Evolutionary conservation across 352 stramenopile genomes (phyloP).

Genomic region (Pythium rishiriense): DNA sequence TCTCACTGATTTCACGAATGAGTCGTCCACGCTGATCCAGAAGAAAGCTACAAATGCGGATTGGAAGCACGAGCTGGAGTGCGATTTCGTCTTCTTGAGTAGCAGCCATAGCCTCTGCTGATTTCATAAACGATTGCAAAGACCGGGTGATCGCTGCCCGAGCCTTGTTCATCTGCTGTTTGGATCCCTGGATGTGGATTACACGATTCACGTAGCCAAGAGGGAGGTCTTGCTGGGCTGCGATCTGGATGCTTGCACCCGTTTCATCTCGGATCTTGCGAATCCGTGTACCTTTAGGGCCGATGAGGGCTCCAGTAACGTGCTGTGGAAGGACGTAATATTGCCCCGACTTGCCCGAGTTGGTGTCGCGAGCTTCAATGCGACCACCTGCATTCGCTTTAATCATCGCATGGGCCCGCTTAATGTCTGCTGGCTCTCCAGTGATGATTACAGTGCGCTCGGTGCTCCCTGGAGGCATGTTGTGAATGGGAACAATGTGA

Average conservation of each 20-base stretch:
- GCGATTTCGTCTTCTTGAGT: slow-evolving; percentile 45
- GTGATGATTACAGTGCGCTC: slow-evolving; percentile 52
- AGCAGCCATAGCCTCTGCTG: neutral
- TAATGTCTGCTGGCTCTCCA: slow-evolving; percentile 36
- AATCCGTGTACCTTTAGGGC: slow-evolving; percentile 37
- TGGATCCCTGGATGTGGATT: slow-evolving; percentile 60
- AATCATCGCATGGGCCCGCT: slow-evolving; percentile 40
- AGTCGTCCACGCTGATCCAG: slow-evolving; percentile 48
- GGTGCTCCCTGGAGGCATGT: slow-evolving; percentile 43
- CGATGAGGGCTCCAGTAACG: slow-evolving; percentile 53
- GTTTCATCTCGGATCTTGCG: slow-evolving; percentile 46
- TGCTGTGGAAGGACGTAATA: slow-evolving; percentile 69
- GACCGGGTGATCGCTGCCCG: slow-evolving; percentile 38
- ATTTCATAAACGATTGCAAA: slow-evolving; percentile 29
- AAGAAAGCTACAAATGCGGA: slow-evolving; percentile 45
- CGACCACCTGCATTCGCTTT: slow-evolving; percentile 44
- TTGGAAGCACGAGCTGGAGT: slow-evolving; percentile 52
- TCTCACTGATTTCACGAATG: slow-evolving; percentile 56
- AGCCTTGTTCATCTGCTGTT: slow-evolving; percentile 47
- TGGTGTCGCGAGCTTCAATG: slow-evolving; percentile 27
- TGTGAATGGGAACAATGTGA: slow-evolving; percentile 35
- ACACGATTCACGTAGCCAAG: slow-evolving; percentile 63
- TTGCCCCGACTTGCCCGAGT: slow-evolving; percentile 37
- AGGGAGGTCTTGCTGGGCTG: slow-evolving; percentile 46
- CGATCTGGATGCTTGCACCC: slow-evolving; percentile 60